These are phyloP conservation scores for Thecaphora thlaspeos DNA, from an alignment of 1,284 basidiomycete genomes.

Conservation along the genomic window DNA sequence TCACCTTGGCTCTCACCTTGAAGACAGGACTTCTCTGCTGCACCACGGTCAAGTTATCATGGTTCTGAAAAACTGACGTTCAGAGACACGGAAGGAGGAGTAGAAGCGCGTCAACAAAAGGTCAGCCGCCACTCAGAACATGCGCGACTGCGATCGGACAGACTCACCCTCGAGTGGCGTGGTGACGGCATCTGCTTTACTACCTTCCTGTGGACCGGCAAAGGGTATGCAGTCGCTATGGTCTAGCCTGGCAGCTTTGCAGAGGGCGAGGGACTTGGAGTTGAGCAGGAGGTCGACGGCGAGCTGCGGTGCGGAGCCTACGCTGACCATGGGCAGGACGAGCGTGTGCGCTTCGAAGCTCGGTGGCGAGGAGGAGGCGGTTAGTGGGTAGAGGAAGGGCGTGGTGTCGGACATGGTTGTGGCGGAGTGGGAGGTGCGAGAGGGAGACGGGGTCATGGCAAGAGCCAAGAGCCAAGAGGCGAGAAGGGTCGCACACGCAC, in stretches of 20 bases:
- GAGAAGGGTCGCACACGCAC: too few relatives aligned
- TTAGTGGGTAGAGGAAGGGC: background rate
- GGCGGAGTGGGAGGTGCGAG: too few relatives aligned
- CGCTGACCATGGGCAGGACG: slow-evolving; percentile 42
- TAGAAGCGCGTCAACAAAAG: background rate
- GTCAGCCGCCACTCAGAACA: too few relatives aligned
- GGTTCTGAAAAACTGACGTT: slow-evolving; percentile 22
- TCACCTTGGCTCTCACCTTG: slow-evolving; percentile 20
- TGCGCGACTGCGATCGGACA: too few relatives aligned
- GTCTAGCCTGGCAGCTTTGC: slow-evolving; percentile 35
- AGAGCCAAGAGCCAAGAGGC: background rate
- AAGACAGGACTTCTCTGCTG: slow-evolving; percentile 49
- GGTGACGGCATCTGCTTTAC: slow-evolving; percentile 5
- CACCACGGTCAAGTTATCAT: slow-evolving; percentile 20
- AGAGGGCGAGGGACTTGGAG: slow-evolving; percentile 13
- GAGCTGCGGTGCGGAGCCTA: slow-evolving; percentile 48
- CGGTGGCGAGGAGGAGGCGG: background rate
- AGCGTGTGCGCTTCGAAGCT: slow-evolving; percentile 30
- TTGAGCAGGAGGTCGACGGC: slow-evolving; percentile 47
- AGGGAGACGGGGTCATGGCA: too few relatives aligned
- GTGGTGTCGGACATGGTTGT: background rate
- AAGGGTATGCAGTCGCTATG: slow-evolving; percentile 42
- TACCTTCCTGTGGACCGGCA: slow-evolving; percentile 31
- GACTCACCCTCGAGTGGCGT: slow-evolving; percentile 19
- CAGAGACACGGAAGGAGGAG: background rate